Evolutionary conservation across 345 rosid genomes (phyloP).

Genomic region (Diplotaxis tenuifolia): DNA sequence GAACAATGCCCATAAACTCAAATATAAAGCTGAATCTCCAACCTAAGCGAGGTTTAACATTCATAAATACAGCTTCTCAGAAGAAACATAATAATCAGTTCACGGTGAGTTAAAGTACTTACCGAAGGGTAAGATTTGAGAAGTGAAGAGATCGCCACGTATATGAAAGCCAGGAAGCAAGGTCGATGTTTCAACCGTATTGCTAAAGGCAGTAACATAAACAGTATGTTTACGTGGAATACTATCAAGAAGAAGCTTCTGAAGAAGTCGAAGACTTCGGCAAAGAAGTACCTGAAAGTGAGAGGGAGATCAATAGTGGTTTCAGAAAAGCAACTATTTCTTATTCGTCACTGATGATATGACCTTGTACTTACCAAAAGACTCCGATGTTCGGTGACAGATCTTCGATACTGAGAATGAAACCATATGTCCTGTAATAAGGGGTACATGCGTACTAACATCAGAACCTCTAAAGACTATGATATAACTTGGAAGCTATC

Average conservation of each 20-base stretch:
- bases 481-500: conserved; percentile 9
- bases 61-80: background rate
- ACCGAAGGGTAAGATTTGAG: conserved; percentile 96
- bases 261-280: conserved; percentile 91
- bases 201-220: conserved; percentile 83
- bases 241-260: conserved; percentile 86
- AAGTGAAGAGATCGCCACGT: conserved; percentile 73
- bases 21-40: conserved; percentile 87
- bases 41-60: conserved; percentile 47
- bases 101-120: conserved; percentile 34
- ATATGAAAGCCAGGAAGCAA: conserved; percentile 86
- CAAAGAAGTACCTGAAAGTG: conserved; percentile 92
- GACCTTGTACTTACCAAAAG: conserved; percentile 58
- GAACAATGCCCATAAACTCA: conserved; percentile 79
- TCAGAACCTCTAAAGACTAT: background rate
- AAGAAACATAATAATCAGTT: background rate
- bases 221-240: conserved; percentile 74
- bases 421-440: conserved; percentile 80
- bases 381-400: conserved; percentile 92
- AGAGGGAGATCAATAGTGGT: conserved; percentile 14
- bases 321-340: background rate
- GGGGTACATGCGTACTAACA: conserved; percentile 15
- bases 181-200: conserved; percentile 86
- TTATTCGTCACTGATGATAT: background rate
- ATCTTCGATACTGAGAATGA: conserved; percentile 91